Base-by-base conservation (phyloP, 2,329 filamentous ascomycete genomes). In the Venturia oleaginea region DNA sequence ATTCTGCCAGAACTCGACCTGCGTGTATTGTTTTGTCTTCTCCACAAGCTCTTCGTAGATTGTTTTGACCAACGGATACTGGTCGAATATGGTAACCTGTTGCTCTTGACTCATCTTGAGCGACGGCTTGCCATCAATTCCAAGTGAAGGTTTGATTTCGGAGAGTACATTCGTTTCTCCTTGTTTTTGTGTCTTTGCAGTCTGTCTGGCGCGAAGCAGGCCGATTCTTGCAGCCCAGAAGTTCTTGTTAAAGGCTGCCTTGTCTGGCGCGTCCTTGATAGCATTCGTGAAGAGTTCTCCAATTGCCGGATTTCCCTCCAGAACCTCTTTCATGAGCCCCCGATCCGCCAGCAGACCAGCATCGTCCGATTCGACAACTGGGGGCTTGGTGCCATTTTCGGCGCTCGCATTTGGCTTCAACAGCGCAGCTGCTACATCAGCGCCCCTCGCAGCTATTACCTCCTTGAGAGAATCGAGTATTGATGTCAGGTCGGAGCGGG, bases 81-180 rank as follows among this genome's bases (percentile, higher is more conserved):
- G 94, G 66, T 84, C 86, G 76, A 99, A 92, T 63, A 99, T 94
- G 72, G 96, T 85, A 71, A 92, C 89, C 62, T 97, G 91, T 75
- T 97, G 92, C 75, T 97, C 92, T 66, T 91, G 88, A 68, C 86
- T 94, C 67, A 99, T 88, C 71, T 90, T 92, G 69, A 97, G 81
- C 74, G 89, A 91, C 55, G 88, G 82, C 66, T 69, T 68, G 27
- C 88, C 86, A 67, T 88, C 88, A 68, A 91, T 86, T 64, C 90
- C 86, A 6, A 88, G 85, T 63, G 87, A 85, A 7, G 90, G 89
- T 73, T 95, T 96, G 69, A 97, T 86, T 22, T 90, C 89, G 0
- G 94, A 92, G 22, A 99, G 81, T 7, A 97, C 92, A 70, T 99
- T 97, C 77, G 97, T 97, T 3, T 91, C 86, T 6, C 93, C 94